These are phyloP conservation scores for Rhodofomes roseus DNA, from an alignment of 1,284 basidiomycete genomes.

Conservation along the genomic window DNA sequence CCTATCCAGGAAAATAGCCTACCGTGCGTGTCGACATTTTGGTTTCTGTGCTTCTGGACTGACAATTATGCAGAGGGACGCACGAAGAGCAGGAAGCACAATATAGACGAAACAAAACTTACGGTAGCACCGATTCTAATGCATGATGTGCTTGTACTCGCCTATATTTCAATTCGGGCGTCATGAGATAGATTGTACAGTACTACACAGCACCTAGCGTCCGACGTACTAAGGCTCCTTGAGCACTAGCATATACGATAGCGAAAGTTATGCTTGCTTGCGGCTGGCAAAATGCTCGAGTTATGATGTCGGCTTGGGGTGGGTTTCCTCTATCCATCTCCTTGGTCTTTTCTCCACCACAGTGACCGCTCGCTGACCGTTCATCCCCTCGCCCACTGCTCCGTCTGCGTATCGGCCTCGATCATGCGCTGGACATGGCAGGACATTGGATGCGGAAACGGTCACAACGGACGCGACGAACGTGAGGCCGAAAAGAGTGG, in stretches of 20 bases:
- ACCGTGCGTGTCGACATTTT: conserved; percentile 48
- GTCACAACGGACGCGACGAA: conserved; percentile 74
- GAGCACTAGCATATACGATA: not conserved
- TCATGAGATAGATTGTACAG: not conserved
- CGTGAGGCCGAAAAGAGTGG: conserved; percentile 74
- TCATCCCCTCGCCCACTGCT: conserved; percentile 27
- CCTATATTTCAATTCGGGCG: not conserved
- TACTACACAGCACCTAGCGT: not conserved
- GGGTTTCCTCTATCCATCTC: conserved; percentile 78
- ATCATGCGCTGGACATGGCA: conserved; percentile 71
- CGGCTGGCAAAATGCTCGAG: not conserved
- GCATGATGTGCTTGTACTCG: conserved; percentile 7
- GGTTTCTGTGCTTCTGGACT: not conserved
- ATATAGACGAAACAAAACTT: conserved; percentile 36
- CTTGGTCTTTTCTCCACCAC: conserved; percentile 63
- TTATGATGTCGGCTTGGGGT: conserved; percentile 28
- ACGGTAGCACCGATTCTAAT: conserved; percentile 16
- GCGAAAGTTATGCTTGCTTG: not conserved
- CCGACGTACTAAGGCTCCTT: not conserved
- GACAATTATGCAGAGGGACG: conserved; percentile 43
- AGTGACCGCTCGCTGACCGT: conserved; percentile 28
- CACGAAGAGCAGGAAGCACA: conserved; percentile 58
- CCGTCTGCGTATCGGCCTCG: conserved; percentile 54
- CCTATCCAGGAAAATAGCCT: conserved; percentile 74
- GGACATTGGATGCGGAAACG: conserved; percentile 73